A percentile compares a stretch with the other conserved stretches of the same genome.
Conservation (phyloP, 2,329 filamentous ascomycete genomes). For the Cadophora sp. region DNA sequence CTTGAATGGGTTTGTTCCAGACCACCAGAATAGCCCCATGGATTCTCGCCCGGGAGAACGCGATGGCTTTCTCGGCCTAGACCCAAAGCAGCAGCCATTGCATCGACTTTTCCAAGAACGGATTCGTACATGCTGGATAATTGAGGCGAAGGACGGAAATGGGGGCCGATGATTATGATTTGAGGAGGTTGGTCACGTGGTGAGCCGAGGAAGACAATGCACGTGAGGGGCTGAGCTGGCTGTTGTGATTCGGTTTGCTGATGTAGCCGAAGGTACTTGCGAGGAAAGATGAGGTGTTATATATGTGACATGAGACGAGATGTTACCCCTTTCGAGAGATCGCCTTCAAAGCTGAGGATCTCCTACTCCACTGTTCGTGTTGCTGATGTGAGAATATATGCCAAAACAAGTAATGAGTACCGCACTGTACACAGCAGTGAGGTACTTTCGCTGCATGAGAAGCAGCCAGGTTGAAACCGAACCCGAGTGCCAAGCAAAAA, state of each 20-base stretch:
- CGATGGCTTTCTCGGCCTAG: neutral
- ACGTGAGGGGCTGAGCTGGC: slow-evolving; percentile 11
- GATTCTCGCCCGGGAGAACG: slow-evolving; percentile 18
- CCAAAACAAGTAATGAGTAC: neutral
- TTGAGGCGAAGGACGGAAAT: neutral
- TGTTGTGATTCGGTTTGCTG: slow-evolving; percentile 3
- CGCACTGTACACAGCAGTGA: neutral
- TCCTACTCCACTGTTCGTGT: neutral
- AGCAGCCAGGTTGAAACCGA: neutral
- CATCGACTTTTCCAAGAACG: slow-evolving; percentile 23
- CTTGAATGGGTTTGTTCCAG: neutral
- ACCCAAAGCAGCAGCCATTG: slow-evolving; percentile 15
- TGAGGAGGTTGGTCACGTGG: slow-evolving; percentile 20
- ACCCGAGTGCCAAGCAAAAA: slow-evolving; percentile 5
- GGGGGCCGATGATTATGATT: neutral
- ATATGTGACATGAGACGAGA: slow-evolving; percentile 6
- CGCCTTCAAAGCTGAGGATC: neutral
- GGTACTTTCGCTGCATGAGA: neutral
- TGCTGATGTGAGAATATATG: slow-evolving; percentile 17
- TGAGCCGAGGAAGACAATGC: neutral
- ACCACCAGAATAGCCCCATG: slow-evolving; percentile 20
- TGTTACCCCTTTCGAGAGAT: neutral
- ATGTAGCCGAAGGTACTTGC: neutral
- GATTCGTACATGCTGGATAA: slow-evolving; percentile 24
- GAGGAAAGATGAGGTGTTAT: neutral